Evolutionary conservation across 495 filamentous ascomycete genomes (phyloP).

Genomic region (Copromyces sp.): DNA sequence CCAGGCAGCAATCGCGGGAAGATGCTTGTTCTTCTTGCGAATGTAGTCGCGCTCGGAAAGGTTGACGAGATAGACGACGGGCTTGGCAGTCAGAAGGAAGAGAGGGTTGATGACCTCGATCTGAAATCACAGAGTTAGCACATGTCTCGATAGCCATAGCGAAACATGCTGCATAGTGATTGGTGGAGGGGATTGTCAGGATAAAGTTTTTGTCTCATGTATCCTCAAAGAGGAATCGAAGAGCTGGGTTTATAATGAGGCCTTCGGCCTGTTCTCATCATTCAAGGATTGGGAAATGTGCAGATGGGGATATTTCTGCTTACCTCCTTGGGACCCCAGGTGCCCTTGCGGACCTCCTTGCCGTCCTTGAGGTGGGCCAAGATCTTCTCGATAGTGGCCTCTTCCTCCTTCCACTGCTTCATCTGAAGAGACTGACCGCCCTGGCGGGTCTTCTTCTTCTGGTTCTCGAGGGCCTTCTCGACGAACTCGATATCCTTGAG

Average conservation of each 20-base stretch:
- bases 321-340: slow-evolving; percentile 95
- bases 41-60: slow-evolving; percentile 95
- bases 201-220: slow-evolving; percentile 61
- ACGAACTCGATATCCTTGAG: slow-evolving; percentile 99
- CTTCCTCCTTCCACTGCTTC: slow-evolving; percentile 94
- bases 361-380: slow-evolving; percentile 70
- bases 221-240: slow-evolving; percentile 54
- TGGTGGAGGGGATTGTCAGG: slow-evolving; percentile 33
- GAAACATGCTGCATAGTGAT: slow-evolving; percentile 26
- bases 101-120: slow-evolving; percentile 97
- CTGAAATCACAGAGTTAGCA: slow-evolving; percentile 39
- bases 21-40: slow-evolving; percentile 98
- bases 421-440: slow-evolving; percentile 96
- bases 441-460: slow-evolving; percentile 85
- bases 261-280: slow-evolving; percentile 98
- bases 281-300: slow-evolving; percentile 27
- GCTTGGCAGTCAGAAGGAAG: slow-evolving; percentile 91
- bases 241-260: slow-evolving; percentile 99
- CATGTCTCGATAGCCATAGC: slow-evolving; percentile 13
- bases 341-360: slow-evolving; percentile 83
- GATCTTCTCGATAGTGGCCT: slow-evolving; percentile 83
- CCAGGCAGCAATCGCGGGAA: slow-evolving; percentile 86
- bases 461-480: slow-evolving; percentile 81
- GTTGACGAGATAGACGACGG: slow-evolving; percentile 95
- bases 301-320: slow-evolving; percentile 26